These are phyloP conservation scores for Phytophthora quininea DNA, from an alignment of 352 stramenopile species.

Conservation along the genomic window DNA sequence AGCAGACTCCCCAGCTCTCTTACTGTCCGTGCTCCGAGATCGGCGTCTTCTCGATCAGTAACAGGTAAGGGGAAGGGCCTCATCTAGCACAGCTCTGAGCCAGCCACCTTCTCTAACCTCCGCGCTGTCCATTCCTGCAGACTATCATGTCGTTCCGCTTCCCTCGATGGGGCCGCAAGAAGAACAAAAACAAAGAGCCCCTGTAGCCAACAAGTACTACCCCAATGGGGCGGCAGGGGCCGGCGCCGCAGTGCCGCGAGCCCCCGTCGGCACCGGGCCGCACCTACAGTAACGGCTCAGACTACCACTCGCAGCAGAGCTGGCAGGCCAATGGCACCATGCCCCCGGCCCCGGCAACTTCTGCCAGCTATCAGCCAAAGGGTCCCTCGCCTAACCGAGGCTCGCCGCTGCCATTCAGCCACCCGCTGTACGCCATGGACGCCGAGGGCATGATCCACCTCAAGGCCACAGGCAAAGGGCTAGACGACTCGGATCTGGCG, in stretches of 20 bases:
- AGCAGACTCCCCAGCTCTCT: too few species aligned
- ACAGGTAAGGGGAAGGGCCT: neutral
- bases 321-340: conserved; percentile 29
- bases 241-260: conserved; percentile 24
- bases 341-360: conserved; percentile 23
- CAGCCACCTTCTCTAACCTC: neutral
- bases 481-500: conserved; percentile 84
- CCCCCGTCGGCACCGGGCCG: conserved; percentile 53
- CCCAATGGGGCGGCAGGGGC: conserved; percentile 16
- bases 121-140: too few species aligned
- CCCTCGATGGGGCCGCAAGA: conserved; percentile 74
- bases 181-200: conserved; percentile 60
- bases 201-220: conserved; percentile 52
- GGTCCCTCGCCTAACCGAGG: conserved; percentile 26
- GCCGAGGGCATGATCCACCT: conserved; percentile 83
- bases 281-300: conserved; percentile 50
- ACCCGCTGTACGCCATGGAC: conserved; percentile 88
- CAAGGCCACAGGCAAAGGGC: conserved; percentile 82
- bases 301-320: conserved; percentile 39
- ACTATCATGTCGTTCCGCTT: conserved; percentile 72
- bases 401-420: conserved; percentile 61
- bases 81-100: neutral
- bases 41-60: neutral
- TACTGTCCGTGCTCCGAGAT: neutral
- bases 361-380: conserved; percentile 13